phyloP scores from a whole-genome alignment of 148 eudicot genomes.

The Pouteria glomerata region DNA sequence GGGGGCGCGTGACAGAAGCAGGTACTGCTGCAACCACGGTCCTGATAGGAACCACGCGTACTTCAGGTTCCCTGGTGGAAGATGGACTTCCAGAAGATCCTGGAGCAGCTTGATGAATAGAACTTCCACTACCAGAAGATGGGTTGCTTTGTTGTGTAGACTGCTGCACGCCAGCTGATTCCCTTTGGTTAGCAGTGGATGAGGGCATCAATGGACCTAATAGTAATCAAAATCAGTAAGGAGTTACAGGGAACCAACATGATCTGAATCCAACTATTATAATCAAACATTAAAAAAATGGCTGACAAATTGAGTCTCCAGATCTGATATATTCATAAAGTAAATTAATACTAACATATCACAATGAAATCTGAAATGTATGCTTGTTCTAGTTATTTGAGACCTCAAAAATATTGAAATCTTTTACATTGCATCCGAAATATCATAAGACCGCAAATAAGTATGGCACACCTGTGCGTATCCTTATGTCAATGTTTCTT shows the following conservation, averaged over 20 bases:
- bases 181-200: slow-evolving; percentile 23
- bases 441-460: not conserved
- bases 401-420: not conserved
- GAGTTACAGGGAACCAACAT: not conserved
- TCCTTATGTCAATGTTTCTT: slow-evolving; percentile 54
- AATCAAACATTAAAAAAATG: not conserved
- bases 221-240: slow-evolving; percentile 9
- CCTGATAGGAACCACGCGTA: slow-evolving; percentile 40
- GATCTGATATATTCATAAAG: not conserved
- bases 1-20: slow-evolving; percentile 21
- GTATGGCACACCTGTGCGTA: slow-evolving; percentile 43
- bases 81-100: slow-evolving; percentile 17
- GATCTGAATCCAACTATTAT: not conserved
- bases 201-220: slow-evolving; percentile 28
- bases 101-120: slow-evolving; percentile 15
- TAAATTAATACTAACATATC: not conserved
- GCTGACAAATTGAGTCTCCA: not conserved
- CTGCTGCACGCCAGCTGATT: slow-evolving; percentile 25
- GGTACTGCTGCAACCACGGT: slow-evolving; percentile 44
- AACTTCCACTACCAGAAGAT: slow-evolving; percentile 24
- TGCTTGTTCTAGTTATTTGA: not conserved
- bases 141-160: slow-evolving; percentile 22
- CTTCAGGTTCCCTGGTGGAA: slow-evolving; percentile 24
- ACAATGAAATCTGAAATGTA: not conserved
- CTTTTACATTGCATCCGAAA: not conserved